A percentile compares a stretch with the other conserved stretches of the same genome.
Evolutionary conservation across 2,329 filamentous ascomycete genomes (phyloP).

Genomic region (Cytospora schulzeri): DNA sequence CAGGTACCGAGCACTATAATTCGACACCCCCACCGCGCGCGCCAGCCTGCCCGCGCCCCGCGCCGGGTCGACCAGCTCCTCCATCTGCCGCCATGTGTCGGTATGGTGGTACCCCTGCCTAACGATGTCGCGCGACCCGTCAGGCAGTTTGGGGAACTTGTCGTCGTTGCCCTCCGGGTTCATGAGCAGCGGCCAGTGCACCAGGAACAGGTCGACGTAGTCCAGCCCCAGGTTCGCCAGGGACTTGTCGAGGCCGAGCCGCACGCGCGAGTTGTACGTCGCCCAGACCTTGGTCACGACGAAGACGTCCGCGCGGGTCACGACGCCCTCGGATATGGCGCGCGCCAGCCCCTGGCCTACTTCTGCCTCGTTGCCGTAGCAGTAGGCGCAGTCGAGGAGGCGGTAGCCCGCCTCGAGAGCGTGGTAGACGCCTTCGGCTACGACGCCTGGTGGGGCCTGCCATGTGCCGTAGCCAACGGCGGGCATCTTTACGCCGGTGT

Average conservation of each 20-base stretch:
- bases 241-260: conserved; percentile 71
- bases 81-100: conserved; percentile 77
- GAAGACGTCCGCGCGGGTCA: conserved; percentile 79
- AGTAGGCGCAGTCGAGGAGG: conserved; percentile 73
- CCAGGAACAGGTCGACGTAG: conserved; percentile 79
- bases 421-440: conserved; percentile 58
- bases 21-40: conserved; percentile 57
- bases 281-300: conserved; percentile 86
- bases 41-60: conserved; percentile 43
- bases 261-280: conserved; percentile 72
- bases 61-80: conserved; percentile 62
- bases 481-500: conserved; percentile 65
- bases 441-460: conserved; percentile 62
- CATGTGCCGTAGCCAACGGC: conserved; percentile 67
- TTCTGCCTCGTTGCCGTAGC: conserved; percentile 80
- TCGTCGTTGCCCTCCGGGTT: conserved; percentile 76
- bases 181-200: conserved; percentile 83
- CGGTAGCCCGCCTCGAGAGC: conserved; percentile 61
- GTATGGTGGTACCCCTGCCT: conserved; percentile 65
- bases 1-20: conserved; percentile 60
- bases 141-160: conserved; percentile 72
- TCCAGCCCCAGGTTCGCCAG: conserved; percentile 74
- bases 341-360: conserved; percentile 77
- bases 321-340: conserved; percentile 66
- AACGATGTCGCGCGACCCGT: conserved; percentile 75